Evolutionary conservation across 768 basidiomycete species (phyloP), one percentile per base, ranked within the genome.

Genomic region (Kwoniella botswanensis): DNA sequence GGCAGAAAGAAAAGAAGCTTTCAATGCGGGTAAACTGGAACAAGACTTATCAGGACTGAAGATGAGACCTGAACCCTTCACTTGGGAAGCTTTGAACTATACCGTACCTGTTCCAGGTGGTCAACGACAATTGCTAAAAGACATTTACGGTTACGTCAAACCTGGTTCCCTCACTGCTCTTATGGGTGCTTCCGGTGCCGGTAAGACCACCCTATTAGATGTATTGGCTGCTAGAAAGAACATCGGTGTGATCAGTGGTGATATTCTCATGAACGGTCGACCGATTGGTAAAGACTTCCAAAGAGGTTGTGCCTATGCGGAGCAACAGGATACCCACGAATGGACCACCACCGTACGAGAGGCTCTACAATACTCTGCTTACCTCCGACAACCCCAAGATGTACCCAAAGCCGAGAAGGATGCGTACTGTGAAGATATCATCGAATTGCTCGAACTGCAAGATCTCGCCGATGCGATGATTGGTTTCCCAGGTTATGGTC

Each of bases 391-490:
- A 79, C 92, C 92, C 0, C 79, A 86, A 1, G 85, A 86, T 0
- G 89, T 92, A 2, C 85, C 91, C 0, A 75, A 86, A 21, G 84
- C 85, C 0, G 92, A 94, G 83, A 94, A 93, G 81, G 88, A 91
- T 78, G 90, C 87, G 10, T 93, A 93, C 72, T 83, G 84, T 65
- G 86, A 86, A 74, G 82, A 93, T 90, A 82, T 90, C 83, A 90
- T 95, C 58, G 89, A 92, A 83, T 89, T 93, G 80, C 86, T 93
- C 35, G 93, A 93, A 81, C 86, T 95, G 35, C 92, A 94, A 75
- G 90, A 93, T 79, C 85, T 91, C 1, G 89, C 92, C 1, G 93
- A 94, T 74, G 93, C 92, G 0, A 86, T 94, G 74, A 91, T 94
- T 66, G 86, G 86, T 61, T 84, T 85, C 71, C 84, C 83, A 26